Evolutionary conservation across 257 asterid species (phyloP).

Genomic region (Solanum chilense): DNA sequence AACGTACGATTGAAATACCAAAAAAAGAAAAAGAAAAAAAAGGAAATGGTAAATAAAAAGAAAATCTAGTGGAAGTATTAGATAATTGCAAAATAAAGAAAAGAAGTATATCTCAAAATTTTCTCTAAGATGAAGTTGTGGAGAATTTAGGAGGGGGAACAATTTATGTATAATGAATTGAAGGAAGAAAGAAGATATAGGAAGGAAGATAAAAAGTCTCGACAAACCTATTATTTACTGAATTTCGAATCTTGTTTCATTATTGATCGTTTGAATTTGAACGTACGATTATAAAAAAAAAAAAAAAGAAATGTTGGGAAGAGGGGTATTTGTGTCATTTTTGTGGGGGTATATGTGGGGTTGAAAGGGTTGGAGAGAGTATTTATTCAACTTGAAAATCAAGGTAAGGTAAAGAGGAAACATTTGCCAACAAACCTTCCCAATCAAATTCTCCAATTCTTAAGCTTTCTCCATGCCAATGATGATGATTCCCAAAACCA

Average conservation of each 20-base stretch:
- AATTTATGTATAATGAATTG: neutral
- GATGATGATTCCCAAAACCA: slow-evolving; percentile 58
- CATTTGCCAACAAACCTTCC: slow-evolving; percentile 98
- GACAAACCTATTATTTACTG: neutral
- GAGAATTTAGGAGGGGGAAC: neutral
- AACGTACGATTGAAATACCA: neutral
- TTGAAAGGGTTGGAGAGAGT: neutral
- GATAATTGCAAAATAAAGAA: neutral
- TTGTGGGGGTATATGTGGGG: neutral
- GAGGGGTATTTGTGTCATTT: neutral
- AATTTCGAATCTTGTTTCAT: neutral
- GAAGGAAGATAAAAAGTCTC: neutral
- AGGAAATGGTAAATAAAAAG: no score
- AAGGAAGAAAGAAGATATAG: neutral
- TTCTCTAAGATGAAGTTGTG: neutral
- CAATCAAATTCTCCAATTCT: slow-evolving; percentile 83
- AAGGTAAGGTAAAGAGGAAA: slow-evolving; percentile 75
- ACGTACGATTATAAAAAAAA: neutral
- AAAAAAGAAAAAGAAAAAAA: no score
- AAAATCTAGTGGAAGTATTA: neutral
- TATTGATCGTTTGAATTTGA: neutral
- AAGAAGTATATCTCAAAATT: neutral
- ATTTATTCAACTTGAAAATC: slow-evolving; percentile 57
- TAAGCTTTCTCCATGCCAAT: slow-evolving; percentile 68
- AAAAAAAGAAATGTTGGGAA: no score